Conservation (phyloP, 2,329 filamentous ascomycete genomes). For the Sclerotinia sclerotiorum region DNA sequence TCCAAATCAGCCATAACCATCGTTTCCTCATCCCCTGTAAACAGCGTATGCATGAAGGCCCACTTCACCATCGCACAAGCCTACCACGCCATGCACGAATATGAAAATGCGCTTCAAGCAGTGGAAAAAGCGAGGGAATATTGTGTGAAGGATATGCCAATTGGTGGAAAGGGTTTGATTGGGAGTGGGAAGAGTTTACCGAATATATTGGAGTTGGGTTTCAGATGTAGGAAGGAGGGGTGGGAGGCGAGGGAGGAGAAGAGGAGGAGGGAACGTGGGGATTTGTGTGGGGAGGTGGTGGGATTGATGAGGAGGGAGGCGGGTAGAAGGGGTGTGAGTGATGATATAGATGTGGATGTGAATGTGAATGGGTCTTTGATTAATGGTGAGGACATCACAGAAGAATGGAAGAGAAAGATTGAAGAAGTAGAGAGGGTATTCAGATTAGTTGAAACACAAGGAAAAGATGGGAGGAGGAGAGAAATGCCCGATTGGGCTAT, state of each 20-base stretch:
- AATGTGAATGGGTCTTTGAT: slow-evolving; percentile 46
- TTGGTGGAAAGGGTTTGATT: slow-evolving; percentile 60
- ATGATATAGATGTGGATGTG: slow-evolving; percentile 47
- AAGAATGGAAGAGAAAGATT: slow-evolving; percentile 51
- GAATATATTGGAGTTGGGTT: slow-evolving; percentile 70
- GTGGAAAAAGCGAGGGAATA: slow-evolving; percentile 12
- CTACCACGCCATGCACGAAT: slow-evolving; percentile 35
- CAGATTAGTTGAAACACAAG: slow-evolving; percentile 48
- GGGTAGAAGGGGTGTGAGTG: slow-evolving; percentile 45
- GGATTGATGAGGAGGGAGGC: slow-evolving; percentile 50
- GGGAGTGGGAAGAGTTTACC: slow-evolving; percentile 49
- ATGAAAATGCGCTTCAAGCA: not conserved
- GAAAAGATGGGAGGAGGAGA: slow-evolving; percentile 51
- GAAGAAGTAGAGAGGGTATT: slow-evolving; percentile 50
- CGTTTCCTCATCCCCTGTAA: slow-evolving; percentile 13
- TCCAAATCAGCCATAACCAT: slow-evolving; percentile 68
- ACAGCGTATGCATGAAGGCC: slow-evolving; percentile 64
- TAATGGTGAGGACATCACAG: slow-evolving; percentile 43
- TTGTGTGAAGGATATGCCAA: slow-evolving; percentile 16
- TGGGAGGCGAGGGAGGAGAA: slow-evolving; percentile 75
- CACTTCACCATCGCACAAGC: slow-evolving; percentile 82
- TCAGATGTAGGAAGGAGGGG: slow-evolving; percentile 78
- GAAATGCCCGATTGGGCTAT: slow-evolving; percentile 67
- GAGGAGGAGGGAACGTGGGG: slow-evolving; percentile 54
- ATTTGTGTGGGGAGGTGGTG: slow-evolving; percentile 61